Evolutionary conservation across 345 rosid species (phyloP), one percentile per base, ranked within the genome.

Genomic region (Eucalyptus polyanthemos): DNA sequence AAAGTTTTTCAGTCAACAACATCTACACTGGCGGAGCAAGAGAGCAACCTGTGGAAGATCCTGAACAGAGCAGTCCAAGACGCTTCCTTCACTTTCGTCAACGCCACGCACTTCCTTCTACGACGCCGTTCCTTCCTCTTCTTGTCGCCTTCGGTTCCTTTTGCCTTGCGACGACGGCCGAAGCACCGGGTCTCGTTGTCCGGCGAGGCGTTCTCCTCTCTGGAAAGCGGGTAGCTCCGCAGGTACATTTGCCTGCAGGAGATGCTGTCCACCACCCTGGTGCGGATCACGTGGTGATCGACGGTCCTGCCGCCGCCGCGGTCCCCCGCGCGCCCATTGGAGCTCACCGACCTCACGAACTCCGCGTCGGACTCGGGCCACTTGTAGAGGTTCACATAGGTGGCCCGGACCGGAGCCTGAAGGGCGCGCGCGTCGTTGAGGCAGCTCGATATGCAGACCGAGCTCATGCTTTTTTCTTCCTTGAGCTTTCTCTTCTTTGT

Each of bases 211-310:
- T 94, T 92, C 14, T 94, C 96, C 83, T 95, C 94, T 67, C 96
- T 89, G 8, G 97, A 94, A 80, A 97, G 96, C 12, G 96, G 94
- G 93, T 97, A 97, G 95, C 98, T 97, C 60, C 99, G 93, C 9
- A 97, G 93, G 90, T 95, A 97, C 94, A 95, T 95, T 91, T 97
- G 98, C 91, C 99, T 90, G 92, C 98, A 95, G 67, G 98, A 96
- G 88, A 95, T 93, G 88, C 96, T 95, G 90, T 97, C 98, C 80
- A 97, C 97, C 47, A 96, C 97, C 90, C 95, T 93, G 14, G 95
- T 89, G 45, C 87, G 91, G 25, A 89, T 25, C 31, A 11, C 14
- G 87, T 53, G 37, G 90, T 88, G 72, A 88, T 72, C 40, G 80
- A 89, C 72, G 83, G 50, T 49, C 69, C 89, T 87, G 83, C 67